Conservation (phyloP, 2,329 filamentous ascomycete species). For the Sarocladiaceae sp. region DNA sequence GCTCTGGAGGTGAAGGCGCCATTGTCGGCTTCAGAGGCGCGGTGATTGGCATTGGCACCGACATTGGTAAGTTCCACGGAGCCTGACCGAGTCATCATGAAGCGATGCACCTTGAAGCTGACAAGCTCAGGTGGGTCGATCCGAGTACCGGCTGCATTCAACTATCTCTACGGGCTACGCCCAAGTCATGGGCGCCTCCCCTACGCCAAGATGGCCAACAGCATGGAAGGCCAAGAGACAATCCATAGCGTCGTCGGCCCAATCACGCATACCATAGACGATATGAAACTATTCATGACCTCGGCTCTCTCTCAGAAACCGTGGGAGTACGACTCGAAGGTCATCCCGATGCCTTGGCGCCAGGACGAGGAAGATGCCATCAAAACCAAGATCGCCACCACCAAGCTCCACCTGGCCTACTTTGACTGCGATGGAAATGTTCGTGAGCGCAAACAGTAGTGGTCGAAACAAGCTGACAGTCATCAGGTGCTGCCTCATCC, state of each 20-base stretch:
- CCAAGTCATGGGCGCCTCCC: conserved; percentile 23
- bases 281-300: conserved; percentile 17
- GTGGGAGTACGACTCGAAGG: conserved; percentile 31
- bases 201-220: conserved; percentile 27
- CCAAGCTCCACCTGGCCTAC: conserved; percentile 3
- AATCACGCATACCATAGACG: conserved; percentile 21
- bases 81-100: no score
- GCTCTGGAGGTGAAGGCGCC: conserved; percentile 53
- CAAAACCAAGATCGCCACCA: no score
- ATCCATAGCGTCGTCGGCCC: conserved; percentile 28
- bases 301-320: conserved; percentile 26
- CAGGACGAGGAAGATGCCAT: neutral
- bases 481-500: no score
- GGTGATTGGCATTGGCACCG: conserved; percentile 35
- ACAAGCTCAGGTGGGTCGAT: conserved; percentile 43
- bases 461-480: no score
- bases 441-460: neutral
- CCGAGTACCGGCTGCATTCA: conserved; percentile 38
- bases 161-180: conserved; percentile 37
- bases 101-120: no score
- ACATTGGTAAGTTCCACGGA: no score
- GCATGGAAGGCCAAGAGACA: conserved; percentile 29
- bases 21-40: conserved; percentile 36
- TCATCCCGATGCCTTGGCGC: conserved; percentile 31
- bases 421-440: neutral